Evolutionary conservation across 2,329 filamentous ascomycete species (phyloP).

Genomic region (Colletotrichum karsti): DNA sequence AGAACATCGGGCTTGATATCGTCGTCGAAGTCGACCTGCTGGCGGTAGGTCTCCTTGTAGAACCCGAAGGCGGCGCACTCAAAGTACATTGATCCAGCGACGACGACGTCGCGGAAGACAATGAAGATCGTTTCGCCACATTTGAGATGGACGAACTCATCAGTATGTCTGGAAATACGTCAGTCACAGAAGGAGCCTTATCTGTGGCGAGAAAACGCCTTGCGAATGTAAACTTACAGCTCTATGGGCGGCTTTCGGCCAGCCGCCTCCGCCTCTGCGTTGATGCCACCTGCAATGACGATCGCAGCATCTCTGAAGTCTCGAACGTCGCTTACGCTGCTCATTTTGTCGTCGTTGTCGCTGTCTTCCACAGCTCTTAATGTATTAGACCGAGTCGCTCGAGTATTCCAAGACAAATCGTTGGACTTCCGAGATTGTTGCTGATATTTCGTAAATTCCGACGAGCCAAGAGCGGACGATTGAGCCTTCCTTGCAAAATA

Average conservation of each 20-base stretch:
- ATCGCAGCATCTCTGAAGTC: slow-evolving; percentile 5
- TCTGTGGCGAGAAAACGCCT: too few species aligned
- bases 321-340: neutral
- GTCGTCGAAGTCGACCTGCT: slow-evolving; percentile 3
- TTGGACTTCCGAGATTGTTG: too few species aligned
- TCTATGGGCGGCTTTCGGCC: neutral
- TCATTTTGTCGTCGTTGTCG: too few species aligned
- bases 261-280: neutral
- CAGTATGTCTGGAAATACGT: neutral
- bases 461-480: too few species aligned
- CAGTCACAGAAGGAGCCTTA: neutral
- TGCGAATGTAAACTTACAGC: too few species aligned
- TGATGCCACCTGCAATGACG: neutral
- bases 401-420: too few species aligned
- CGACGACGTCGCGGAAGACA: slow-evolving; percentile 16
- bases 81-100: slow-evolving; percentile 18
- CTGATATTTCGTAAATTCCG: too few species aligned
- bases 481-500: too few species aligned
- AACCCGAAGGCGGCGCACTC: slow-evolving; percentile 12
- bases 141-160: slow-evolving; percentile 12
- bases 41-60: slow-evolving; percentile 3
- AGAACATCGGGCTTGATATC: neutral
- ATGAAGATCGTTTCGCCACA: slow-evolving; percentile 3
- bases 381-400: too few species aligned
- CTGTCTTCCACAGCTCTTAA: too few species aligned